Conservation (phyloP, 768 basidiomycete species). For the Megacollybia marginata region DNA sequence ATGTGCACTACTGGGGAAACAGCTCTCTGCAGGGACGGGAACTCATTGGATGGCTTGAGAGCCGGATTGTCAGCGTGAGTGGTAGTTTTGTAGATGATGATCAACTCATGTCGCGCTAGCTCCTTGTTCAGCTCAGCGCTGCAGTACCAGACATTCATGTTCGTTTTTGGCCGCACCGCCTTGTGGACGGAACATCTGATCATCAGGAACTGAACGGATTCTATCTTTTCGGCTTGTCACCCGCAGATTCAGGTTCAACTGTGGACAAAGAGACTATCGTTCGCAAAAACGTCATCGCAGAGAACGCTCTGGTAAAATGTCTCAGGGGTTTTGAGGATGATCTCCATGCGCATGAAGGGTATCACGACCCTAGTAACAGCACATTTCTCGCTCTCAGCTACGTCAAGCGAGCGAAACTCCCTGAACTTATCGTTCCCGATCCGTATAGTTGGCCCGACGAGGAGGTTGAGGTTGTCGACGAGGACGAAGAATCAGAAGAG, state of each 20-base stretch:
- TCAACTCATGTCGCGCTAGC: slow-evolving; percentile 2
- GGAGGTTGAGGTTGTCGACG: slow-evolving; percentile 7
- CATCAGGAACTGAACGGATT: slow-evolving; percentile 7
- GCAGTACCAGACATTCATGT: slow-evolving; percentile 3
- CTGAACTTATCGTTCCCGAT: slow-evolving; percentile 2
- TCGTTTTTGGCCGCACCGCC: slow-evolving; percentile 12
- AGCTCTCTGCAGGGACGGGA: slow-evolving; percentile 10
- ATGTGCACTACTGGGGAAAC: slow-evolving; percentile 12
- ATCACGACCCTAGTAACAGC: slow-evolving; percentile 7
- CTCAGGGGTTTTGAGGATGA: slow-evolving; percentile 10
- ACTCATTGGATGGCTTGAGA: slow-evolving; percentile 13
- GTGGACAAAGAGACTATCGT: background rate
- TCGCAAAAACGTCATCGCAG: background rate
- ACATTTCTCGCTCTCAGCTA: slow-evolving; percentile 4
- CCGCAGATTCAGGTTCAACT: background rate
- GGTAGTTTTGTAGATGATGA: background rate
- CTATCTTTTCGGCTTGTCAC: slow-evolving; percentile 13
- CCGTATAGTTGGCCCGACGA: slow-evolving; percentile 9
- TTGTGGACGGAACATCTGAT: slow-evolving; percentile 5
- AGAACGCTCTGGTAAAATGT: background rate
- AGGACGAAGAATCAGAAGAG: slow-evolving; percentile 4
- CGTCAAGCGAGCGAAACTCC: background rate
- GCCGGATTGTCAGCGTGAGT: slow-evolving; percentile 12
- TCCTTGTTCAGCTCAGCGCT: slow-evolving; percentile 11
- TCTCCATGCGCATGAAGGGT: slow-evolving; percentile 7